Base-by-base conservation (phyloP, 352 stramenopile genomes). In the Nannochloropsis limnetica region DNA sequence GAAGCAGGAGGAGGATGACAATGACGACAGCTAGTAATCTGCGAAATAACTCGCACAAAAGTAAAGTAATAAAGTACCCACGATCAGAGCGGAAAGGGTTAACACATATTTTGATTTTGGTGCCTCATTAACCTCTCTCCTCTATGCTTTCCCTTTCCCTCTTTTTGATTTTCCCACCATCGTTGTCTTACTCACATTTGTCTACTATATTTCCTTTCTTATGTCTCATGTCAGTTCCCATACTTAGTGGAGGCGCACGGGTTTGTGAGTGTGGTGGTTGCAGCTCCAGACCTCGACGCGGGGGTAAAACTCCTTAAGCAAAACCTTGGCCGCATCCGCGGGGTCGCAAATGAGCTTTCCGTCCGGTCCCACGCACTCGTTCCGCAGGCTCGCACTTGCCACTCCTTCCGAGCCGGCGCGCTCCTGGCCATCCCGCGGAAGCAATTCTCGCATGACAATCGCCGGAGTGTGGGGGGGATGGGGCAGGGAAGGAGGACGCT, bases 281-380 rank as follows among this genome's bases (percentile, higher is more conserved):
- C 61, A 74, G 61, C n/a, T 74, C 61, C 61, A 74, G 8, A 74
- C 25, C 61, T 74, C n/a, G n/a, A 74, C 61, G 25, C n/a, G 20
- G 3, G 61, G 61, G n/a, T 74, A 74, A 20, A 74, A 74, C 3
- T 74, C 61, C 25, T 74, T 25, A 15, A 74, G 25, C 61, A 74
- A 74, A 8, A 74, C 61, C 20, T 74, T 28, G n/a, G 61, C 61
- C 11, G 61, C n/a, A 1, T 29, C 11, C 3, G n/a, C 11, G 61
- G 61, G 61, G 22, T 74, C n/a, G 61, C 61, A 74, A 74, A 74
- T 25, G 9, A 74, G 61, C 25, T 74, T 74, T 14, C 61, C 61
- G 25, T 25, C 11, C n/a, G 61, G 61, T 31, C 61, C 25, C 11
- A 31, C 61, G 11, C 61, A 74, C 25, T 74, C 61, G 25, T 74